Conservation (phyloP, 2,329 filamentous ascomycete species). For the Aspergillus sp. region DNA sequence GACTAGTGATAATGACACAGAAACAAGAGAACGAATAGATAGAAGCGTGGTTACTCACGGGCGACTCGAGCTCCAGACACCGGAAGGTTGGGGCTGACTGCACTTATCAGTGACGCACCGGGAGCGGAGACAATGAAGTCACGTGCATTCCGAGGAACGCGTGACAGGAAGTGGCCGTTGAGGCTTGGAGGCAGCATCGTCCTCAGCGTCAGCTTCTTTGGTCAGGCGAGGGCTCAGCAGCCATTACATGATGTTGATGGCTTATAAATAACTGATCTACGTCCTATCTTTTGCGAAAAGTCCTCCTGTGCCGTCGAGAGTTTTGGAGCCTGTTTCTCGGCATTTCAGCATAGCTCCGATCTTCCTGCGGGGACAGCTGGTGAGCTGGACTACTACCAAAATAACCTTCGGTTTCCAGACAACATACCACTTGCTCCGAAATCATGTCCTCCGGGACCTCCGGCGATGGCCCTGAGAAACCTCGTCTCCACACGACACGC, state of each 20-base stretch:
- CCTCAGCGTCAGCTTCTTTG: neutral
- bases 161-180: slow-evolving; percentile 3
- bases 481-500: slow-evolving; percentile 32
- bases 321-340: neutral
- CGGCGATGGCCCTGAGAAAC: slow-evolving; percentile 29
- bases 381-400: slow-evolving; percentile 1
- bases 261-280: neutral
- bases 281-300: neutral
- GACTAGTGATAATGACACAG: slow-evolving; percentile 22
- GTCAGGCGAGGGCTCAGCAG: neutral
- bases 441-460: slow-evolving; percentile 33
- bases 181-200: neutral
- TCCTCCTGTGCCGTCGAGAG: neutral
- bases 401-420: neutral
- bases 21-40: slow-evolving; percentile 15
- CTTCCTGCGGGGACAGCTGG: slow-evolving; percentile 15
- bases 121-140: slow-evolving; percentile 4
- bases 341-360: slow-evolving; percentile 3
- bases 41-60: slow-evolving; percentile 1
- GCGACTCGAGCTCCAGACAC: neutral
- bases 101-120: slow-evolving; percentile 17
- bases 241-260: neutral
- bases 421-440: neutral
- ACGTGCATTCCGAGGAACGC: slow-evolving; percentile 4
- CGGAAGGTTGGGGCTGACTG: neutral